phyloP scores from a whole-genome alignment of 495 filamentous ascomycete species.

The Oleoguttula mirabilis region DNA sequence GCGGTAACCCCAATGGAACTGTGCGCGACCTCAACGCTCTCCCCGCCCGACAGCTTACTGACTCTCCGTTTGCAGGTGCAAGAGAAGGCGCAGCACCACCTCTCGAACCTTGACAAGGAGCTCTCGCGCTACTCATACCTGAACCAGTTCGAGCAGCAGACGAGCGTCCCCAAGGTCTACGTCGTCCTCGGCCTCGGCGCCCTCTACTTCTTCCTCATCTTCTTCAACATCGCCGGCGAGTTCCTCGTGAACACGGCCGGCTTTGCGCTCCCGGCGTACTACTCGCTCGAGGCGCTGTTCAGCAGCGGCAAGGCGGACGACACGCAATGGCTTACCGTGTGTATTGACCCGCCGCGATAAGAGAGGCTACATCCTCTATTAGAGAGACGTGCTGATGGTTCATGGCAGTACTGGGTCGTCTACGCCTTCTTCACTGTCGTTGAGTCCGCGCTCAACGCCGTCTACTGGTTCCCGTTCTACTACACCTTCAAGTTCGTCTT shows the following conservation, averaged over 20 bases:
- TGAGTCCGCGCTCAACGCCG: slow-evolving; percentile 84
- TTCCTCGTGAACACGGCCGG: slow-evolving; percentile 94
- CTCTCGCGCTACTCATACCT: slow-evolving; percentile 91
- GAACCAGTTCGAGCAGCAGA: slow-evolving; percentile 95
- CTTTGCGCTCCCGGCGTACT: slow-evolving; percentile 90
- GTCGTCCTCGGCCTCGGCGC: slow-evolving; percentile 72
- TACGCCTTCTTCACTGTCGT: slow-evolving; percentile 86
- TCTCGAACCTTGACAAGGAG: slow-evolving; percentile 38
- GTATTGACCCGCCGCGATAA: slow-evolving; percentile 20
- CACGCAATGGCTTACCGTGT: slow-evolving; percentile 73
- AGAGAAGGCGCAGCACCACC: slow-evolving; percentile 14
- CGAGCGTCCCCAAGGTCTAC: slow-evolving; percentile 90
- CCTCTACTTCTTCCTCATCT: slow-evolving; percentile 94
- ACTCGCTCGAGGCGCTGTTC: slow-evolving; percentile 85
- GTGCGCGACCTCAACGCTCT: neutral
- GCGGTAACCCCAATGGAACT: neutral
- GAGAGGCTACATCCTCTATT: neutral
- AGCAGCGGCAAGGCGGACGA: slow-evolving; percentile 70
- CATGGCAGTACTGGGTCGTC: slow-evolving; percentile 84
- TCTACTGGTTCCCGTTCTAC: slow-evolving; percentile 99
- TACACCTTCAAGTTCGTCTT: slow-evolving; percentile 99
- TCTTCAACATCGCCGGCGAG: slow-evolving; percentile 97
- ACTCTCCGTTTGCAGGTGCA: no score
- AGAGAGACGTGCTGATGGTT: neutral
- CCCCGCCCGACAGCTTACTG: slow-evolving; percentile 3